Percentiles rank a stretch among this genome's conserved stretches.
phyloP scores from a whole-genome alignment of 176 grass and related monocot species.

The Coix lacrymajobi region DNA sequence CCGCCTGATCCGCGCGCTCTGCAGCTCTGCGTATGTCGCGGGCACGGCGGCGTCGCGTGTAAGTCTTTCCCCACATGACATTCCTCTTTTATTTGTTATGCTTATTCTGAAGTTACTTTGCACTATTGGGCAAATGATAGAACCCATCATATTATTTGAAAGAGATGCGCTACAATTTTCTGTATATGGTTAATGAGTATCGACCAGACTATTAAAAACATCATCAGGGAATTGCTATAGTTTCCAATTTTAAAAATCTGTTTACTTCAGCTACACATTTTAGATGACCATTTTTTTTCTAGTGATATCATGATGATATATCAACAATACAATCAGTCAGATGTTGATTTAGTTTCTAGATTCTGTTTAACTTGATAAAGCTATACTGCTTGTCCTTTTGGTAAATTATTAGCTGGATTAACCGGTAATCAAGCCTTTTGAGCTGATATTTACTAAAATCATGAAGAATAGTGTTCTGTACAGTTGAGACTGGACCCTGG shows the following conservation, averaged over 20 bases:
- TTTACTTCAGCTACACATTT: not conserved
- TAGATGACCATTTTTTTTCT: not conserved
- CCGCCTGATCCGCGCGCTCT: too few species aligned
- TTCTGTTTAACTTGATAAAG: not conserved
- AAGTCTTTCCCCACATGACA: too few species aligned
- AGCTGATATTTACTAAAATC: not conserved
- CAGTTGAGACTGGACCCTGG: not conserved
- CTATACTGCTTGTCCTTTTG: not conserved
- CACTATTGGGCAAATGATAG: not conserved
- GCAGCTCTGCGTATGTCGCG: too few species aligned
- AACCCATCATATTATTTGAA: not conserved
- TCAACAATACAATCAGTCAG: not conserved
- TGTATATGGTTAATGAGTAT: not conserved
- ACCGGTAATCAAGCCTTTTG: not conserved
- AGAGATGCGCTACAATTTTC: not conserved
- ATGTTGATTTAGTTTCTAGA: not conserved
- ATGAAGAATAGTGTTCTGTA: not conserved
- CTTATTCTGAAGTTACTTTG: not conserved
- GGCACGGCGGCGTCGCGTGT: too few species aligned
- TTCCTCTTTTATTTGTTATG: not conserved
- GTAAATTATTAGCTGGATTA: not conserved
- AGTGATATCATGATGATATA: not conserved
- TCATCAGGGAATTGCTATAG: not conserved
- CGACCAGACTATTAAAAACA: not conserved
- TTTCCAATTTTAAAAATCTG: not conserved